phyloP scores from a whole-genome alignment of 2,329 filamentous ascomycete species.

The Colletotrichum filicis region DNA sequence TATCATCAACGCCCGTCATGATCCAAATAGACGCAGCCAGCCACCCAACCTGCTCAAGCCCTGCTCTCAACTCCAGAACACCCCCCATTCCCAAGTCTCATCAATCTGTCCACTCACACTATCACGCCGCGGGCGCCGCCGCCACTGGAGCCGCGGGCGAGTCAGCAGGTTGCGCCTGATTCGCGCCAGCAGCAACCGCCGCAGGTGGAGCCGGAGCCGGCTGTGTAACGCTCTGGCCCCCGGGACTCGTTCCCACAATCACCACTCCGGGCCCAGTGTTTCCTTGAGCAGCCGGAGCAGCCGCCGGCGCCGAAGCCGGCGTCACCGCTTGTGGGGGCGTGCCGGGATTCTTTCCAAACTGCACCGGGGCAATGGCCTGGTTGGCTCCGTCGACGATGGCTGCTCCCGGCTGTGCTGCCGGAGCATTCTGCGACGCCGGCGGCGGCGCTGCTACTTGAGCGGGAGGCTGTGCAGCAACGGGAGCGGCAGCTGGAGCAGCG shows the following conservation, averaged over 20 bases:
- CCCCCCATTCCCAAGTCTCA: background rate
- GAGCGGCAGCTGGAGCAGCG: background rate
- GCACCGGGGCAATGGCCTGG: background rate
- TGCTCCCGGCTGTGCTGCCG: slow-evolving; percentile 8
- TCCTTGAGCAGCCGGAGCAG: background rate
- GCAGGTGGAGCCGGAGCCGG: slow-evolving; percentile 5
- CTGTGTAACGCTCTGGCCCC: slow-evolving; percentile 5
- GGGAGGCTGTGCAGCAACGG: background rate
- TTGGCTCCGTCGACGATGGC: slow-evolving; percentile 7
- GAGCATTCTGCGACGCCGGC: background rate
- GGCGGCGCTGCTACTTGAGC: too few species aligned
- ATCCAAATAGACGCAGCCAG: background rate
- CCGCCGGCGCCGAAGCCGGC: too few species aligned
- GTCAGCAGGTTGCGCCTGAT: background rate
- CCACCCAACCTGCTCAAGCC: background rate
- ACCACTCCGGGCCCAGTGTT: slow-evolving; percentile 15
- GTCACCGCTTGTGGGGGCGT: background rate
- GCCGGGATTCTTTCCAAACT: background rate
- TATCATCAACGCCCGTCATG: background rate
- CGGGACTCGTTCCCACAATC: slow-evolving; percentile 16
- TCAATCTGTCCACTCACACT: background rate
- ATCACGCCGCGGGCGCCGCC: background rate
- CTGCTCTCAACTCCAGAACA: background rate
- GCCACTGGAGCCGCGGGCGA: background rate
- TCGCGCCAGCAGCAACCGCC: background rate